phyloP scores from a whole-genome alignment of 306 rosid genomes.

The Malus fusca region DNA sequence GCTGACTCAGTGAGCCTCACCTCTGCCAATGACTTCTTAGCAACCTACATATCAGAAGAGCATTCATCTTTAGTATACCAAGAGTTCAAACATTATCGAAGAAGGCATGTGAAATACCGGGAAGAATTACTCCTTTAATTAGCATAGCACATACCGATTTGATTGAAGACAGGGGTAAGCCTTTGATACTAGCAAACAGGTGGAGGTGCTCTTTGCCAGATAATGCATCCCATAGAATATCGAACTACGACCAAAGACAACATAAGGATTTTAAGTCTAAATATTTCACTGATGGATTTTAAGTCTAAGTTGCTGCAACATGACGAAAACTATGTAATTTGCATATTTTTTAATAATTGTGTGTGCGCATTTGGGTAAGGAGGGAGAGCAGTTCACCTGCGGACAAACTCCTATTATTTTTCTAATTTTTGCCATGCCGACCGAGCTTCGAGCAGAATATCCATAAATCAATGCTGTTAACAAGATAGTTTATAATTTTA shows the following conservation, averaged over 20 bases:
- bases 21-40: slow-evolving; percentile 60
- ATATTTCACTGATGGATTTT: background rate
- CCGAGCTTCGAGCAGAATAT: slow-evolving; percentile 55
- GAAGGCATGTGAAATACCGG: background rate
- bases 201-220: slow-evolving; percentile 84
- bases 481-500: slow-evolving; percentile 9
- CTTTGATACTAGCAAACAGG: slow-evolving; percentile 77
- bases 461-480: slow-evolving; percentile 72
- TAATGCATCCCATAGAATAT: slow-evolving; percentile 83
- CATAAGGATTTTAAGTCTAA: slow-evolving; percentile 13
- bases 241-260: slow-evolving; percentile 47
- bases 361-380: background rate
- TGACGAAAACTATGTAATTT: too few relatives aligned
- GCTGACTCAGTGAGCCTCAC: slow-evolving; percentile 72
- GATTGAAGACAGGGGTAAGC: slow-evolving; percentile 56
- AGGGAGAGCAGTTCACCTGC: slow-evolving; percentile 50
- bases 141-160: slow-evolving; percentile 32
- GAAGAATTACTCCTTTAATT: background rate
- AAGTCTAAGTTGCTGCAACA: background rate
- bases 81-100: background rate
- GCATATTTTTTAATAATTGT: background rate
- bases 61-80: background rate
- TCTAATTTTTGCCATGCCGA: slow-evolving; percentile 70
- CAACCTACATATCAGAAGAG: slow-evolving; percentile 38
- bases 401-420: slow-evolving; percentile 86